Conservation (phyloP, 306 rosid species). For the Glycyrrhiza uralensis region DNA sequence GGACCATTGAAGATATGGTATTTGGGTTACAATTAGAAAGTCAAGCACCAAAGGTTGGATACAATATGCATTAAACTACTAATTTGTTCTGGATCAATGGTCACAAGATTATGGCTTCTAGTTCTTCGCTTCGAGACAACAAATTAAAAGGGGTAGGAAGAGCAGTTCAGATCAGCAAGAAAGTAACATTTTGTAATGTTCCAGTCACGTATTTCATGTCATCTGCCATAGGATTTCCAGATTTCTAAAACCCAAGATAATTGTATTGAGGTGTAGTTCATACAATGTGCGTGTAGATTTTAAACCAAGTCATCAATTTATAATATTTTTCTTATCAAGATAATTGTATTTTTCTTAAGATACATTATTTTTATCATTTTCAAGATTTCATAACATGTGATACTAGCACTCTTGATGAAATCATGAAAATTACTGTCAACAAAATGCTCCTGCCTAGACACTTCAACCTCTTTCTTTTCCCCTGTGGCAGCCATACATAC, state of each 20-base stretch:
- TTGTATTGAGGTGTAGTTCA: neutral
- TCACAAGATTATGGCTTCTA: neutral
- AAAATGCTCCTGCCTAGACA: too few species aligned
- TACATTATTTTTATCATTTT: too few species aligned
- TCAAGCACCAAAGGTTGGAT: too few species aligned
- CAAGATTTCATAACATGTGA: too few species aligned
- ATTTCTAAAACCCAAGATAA: neutral
- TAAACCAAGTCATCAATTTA: neutral
- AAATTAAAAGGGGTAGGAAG: neutral
- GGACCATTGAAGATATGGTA: too few species aligned
- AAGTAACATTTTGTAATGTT: constrained; percentile 5
- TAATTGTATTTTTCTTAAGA: too few species aligned
- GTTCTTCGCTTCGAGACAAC: neutral
- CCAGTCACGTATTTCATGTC: constrained; percentile 5
- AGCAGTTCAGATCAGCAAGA: neutral
- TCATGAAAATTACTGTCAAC: too few species aligned
- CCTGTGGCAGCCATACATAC: too few species aligned
- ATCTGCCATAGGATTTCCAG: neutral
- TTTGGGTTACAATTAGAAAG: too few species aligned
- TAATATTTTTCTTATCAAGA: neutral
- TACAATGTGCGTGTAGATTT: neutral
- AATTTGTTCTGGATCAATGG: neutral
- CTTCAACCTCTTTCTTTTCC: too few species aligned
- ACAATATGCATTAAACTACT: too few species aligned
- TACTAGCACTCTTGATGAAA: too few species aligned